phyloP scores from a whole-genome alignment of 371 early-diverging fungal species.

The Mortierella sp. region DNA sequence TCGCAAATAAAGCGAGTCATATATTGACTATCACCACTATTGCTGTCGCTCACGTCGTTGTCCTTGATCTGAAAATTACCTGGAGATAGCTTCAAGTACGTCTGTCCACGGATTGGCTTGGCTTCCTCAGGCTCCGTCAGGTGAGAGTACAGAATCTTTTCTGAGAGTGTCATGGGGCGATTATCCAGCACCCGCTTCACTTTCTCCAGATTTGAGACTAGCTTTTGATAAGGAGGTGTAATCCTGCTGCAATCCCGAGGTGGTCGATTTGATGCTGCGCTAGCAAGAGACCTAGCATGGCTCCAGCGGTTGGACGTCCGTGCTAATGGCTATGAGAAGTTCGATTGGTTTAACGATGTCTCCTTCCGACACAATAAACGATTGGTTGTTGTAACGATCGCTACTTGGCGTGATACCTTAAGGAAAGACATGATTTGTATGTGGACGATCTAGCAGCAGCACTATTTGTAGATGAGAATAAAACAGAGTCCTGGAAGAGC shows the following conservation, averaged over 20 bases:
- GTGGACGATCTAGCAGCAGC: not conserved
- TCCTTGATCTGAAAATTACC: constrained; percentile 57
- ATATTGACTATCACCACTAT: not conserved
- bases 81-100: constrained; percentile 78
- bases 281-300: constrained; percentile 29
- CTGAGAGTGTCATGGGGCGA: constrained; percentile 88
- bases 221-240: constrained; percentile 72
- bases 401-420: constrained; percentile 10
- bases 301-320: constrained; percentile 27
- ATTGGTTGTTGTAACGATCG: not conserved
- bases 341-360: not conserved
- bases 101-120: constrained; percentile 74
- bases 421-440: constrained; percentile 13
- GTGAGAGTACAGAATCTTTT: constrained; percentile 96
- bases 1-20: not conserved
- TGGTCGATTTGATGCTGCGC: constrained; percentile 16
- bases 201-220: constrained; percentile 65
- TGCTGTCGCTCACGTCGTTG: not conserved
- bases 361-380: too few species aligned
- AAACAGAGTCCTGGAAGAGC: not conserved
- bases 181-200: constrained; percentile 68
- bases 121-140: constrained; percentile 83
- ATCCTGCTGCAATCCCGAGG: constrained; percentile 67
- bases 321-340: constrained; percentile 17
- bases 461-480: not conserved